phyloP scores from a whole-genome alignment of 1,139 yeast genomes.

The Protomyces lactucae-debilis region DNA sequence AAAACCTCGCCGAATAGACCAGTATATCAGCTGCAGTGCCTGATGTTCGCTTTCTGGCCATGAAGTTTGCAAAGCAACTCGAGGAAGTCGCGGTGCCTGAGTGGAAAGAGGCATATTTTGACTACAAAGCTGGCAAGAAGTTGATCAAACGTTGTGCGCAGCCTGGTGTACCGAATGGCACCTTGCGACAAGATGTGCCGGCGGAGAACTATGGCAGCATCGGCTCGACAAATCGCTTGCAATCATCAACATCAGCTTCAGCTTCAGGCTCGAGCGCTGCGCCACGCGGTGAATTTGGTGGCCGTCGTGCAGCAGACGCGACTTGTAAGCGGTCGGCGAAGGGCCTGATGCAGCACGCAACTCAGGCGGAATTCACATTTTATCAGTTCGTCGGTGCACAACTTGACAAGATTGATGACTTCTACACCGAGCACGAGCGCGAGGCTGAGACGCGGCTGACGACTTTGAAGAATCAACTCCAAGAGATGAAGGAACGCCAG shows the following conservation, averaged over 20 bases:
- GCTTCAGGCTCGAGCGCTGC: no score
- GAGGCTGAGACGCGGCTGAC: slow-evolving; percentile 58
- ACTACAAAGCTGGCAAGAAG: slow-evolving; percentile 25
- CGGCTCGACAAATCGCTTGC: neutral
- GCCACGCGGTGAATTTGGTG: neutral
- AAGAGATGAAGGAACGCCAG: slow-evolving; percentile 57
- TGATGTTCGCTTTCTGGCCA: neutral
- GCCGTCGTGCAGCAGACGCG: neutral
- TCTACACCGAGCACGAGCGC: slow-evolving; percentile 57
- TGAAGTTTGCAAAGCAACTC: slow-evolving; percentile 25
- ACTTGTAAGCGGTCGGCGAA: neutral
- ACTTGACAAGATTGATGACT: slow-evolving; percentile 54
- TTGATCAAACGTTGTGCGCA: slow-evolving; percentile 10
- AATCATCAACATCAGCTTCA: no score
- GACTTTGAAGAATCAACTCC: slow-evolving; percentile 62
- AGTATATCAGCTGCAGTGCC: neutral
- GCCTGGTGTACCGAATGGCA: neutral
- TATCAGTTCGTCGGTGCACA: slow-evolving; percentile 58
- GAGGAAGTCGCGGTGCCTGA: slow-evolving; percentile 17
- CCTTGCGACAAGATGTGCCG: neutral
- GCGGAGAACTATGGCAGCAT: neutral
- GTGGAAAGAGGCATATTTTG: slow-evolving; percentile 20
- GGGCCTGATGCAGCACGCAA: neutral
- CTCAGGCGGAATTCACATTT: slow-evolving; percentile 45
- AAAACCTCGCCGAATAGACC: no score